These are phyloP conservation scores for Colletotrichum sp. DNA, from an alignment of 2,329 filamentous ascomycete species.

Conservation along the genomic window DNA sequence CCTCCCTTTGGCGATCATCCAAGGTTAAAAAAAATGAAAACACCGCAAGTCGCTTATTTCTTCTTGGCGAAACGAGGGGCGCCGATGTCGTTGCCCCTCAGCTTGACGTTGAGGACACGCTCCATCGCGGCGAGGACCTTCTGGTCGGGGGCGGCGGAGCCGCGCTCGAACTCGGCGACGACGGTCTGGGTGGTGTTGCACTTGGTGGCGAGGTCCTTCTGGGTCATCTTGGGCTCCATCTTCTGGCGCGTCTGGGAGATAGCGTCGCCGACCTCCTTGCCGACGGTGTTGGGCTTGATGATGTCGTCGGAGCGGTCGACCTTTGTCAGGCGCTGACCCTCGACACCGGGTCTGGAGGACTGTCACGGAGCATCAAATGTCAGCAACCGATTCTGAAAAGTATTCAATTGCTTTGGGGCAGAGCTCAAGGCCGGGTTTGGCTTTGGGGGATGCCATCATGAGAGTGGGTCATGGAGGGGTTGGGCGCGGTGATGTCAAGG, in stretches of 20 bases:
- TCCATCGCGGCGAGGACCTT: constrained; percentile 81
- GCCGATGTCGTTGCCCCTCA: constrained; percentile 86
- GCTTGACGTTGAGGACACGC: constrained; percentile 84
- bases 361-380: constrained; percentile 28
- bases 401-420: background rate
- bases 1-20: background rate
- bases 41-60: constrained; percentile 36
- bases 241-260: constrained; percentile 81
- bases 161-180: constrained; percentile 86
- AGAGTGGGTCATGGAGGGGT: constrained; percentile 14
- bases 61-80: constrained; percentile 83
- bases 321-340: constrained; percentile 96
- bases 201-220: constrained; percentile 85
- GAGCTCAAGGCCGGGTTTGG: background rate
- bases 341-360: constrained; percentile 60
- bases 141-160: constrained; percentile 79
- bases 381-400: constrained; percentile 4
- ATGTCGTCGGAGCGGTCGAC: constrained; percentile 98
- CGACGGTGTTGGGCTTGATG: constrained; percentile 93
- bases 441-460: background rate
- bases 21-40: background rate
- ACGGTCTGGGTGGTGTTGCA: constrained; percentile 85
- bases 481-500: constrained; percentile 9
- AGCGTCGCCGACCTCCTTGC: constrained; percentile 78
- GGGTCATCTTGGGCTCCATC: constrained; percentile 93